phyloP scores from a whole-genome alignment of 768 basidiomycete genomes.

The Kwoniella sp. region DNA sequence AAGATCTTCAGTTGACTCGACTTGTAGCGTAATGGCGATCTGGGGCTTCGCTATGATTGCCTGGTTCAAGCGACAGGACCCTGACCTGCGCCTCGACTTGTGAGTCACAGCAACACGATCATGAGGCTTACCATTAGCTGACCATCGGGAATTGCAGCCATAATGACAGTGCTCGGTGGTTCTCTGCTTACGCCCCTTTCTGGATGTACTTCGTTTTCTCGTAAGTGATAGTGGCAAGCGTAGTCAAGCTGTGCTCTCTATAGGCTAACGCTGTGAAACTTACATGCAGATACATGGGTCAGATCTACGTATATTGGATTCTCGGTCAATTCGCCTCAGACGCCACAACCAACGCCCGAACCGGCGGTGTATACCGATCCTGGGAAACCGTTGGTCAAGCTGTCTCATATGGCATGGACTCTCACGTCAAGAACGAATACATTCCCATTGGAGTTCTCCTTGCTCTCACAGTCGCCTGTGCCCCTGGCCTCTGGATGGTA shows the following conservation, averaged over 20 bases:
- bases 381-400: conserved; percentile 41
- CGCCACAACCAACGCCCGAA: conserved; percentile 29
- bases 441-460: conserved; percentile 14
- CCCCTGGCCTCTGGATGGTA: conserved; percentile 11
- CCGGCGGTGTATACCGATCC: conserved; percentile 37
- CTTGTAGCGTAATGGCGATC: not conserved
- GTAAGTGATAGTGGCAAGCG: not conserved
- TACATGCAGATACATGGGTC: not conserved
- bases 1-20: not conserved
- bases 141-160: not conserved
- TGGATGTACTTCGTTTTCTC: conserved; percentile 7
- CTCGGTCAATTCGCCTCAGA: conserved; percentile 36
- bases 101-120: not conserved
- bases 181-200: not conserved
- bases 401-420: conserved; percentile 37
- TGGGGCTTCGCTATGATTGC: conserved; percentile 1
- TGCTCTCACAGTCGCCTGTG: not conserved
- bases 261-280: no score
- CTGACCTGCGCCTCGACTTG: conserved; percentile 1
- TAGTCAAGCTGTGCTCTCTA: not conserved
- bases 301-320: conserved; percentile 36
- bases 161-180: not conserved
- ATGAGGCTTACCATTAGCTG: not conserved
- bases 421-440: conserved; percentile 10
- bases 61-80: conserved; percentile 1